Evolutionary conservation across 345 rosid genomes (phyloP), one percentile per base, ranked within the genome.

Genomic region (Ailanthus altissimus): DNA sequence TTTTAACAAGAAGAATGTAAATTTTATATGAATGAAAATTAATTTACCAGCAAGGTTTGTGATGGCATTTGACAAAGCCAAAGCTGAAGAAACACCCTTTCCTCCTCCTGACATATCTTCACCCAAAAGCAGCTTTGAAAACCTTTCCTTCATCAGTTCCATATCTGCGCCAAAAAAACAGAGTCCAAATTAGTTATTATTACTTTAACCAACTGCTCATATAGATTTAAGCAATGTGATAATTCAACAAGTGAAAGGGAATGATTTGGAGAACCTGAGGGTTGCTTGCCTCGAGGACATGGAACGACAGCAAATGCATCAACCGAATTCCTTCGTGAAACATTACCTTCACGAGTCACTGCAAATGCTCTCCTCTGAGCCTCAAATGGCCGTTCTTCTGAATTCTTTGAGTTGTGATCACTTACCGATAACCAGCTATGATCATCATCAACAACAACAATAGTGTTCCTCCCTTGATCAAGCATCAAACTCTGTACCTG

Each of bases 31-130:
- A 32, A 32, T 1, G 38, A 32, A 32, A 49, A 49, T 46, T 57
- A 25, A 45, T 42, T 32, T 86, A 90, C 93, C 94, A 2, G 94
- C 90, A 68, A 91, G 89, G 62, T 89, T 91, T 64, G 95, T 91
- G 59, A 91, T 80, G 56, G 93, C 90, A 85, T 91, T 91, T 43
- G 94, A 90, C 83, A 90, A 82, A 72, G 94, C 92, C 78, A 89
- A 54, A 60, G 94, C 94, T 2, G 91, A 91, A 53, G 91, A 89
- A 80, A 88, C 93, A 46, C 95, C 93, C 73, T 89, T 91, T 36
- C 95, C 95, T 12, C 93, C 93, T 3, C 95, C 95, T 7, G 95
- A 91, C 95, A 91, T 91, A 49, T 91, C 95, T 83, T 91, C 95
- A 36, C 93, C 95, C 74, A 91, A 56, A 43, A 91, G 90, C 86